A percentile compares a stretch with the other conserved stretches of the same genome.
Evolutionary conservation across 2,329 filamentous ascomycete species (phyloP).

Genomic region (Diaporthe aspalathi): DNA sequence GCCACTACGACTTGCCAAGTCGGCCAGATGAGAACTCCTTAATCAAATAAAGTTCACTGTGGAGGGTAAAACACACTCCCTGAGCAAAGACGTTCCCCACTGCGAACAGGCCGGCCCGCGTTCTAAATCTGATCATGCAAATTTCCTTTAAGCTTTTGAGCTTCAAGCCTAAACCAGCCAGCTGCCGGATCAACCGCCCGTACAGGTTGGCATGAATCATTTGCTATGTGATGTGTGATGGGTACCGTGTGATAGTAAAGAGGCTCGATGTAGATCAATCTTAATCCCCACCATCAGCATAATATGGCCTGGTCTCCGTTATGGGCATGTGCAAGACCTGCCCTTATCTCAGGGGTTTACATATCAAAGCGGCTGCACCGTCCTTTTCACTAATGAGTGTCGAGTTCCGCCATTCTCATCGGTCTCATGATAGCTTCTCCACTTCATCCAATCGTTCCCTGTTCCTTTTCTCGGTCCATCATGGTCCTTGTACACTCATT

Average conservation of each 20-base stretch:
- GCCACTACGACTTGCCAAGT: slow-evolving; percentile 5
- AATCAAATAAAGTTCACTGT: slow-evolving; percentile 22
- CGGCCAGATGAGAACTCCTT: slow-evolving; percentile 7
- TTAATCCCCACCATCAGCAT: not conserved
- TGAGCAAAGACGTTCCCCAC: slow-evolving; percentile 9
- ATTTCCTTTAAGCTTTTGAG: slow-evolving; percentile 2
- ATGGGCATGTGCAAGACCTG: not conserved
- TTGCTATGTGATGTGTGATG: not conserved
- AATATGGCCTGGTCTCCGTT: not conserved
- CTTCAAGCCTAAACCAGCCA: not conserved
- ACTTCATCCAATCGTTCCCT: not conserved
- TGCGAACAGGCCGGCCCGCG: slow-evolving; percentile 2
- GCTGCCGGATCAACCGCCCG: slow-evolving; percentile 6
- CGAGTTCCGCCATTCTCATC: not conserved
- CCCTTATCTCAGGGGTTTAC: not conserved
- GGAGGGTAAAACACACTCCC: not conserved
- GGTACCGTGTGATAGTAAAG: not conserved
- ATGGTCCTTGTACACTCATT: slow-evolving; percentile 16
- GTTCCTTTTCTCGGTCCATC: not conserved
- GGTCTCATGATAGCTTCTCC: not conserved
- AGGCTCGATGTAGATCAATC: slow-evolving; percentile 5
- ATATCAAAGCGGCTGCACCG: not conserved
- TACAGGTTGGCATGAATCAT: slow-evolving; percentile 16
- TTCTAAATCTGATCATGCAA: slow-evolving; percentile 23
- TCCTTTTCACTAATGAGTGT: not conserved